Percentiles rank a stretch among this genome's conserved stretches.
phyloP scores from a whole-genome alignment of 2,329 filamentous ascomycete species.

The Aciculosporium take region DNA sequence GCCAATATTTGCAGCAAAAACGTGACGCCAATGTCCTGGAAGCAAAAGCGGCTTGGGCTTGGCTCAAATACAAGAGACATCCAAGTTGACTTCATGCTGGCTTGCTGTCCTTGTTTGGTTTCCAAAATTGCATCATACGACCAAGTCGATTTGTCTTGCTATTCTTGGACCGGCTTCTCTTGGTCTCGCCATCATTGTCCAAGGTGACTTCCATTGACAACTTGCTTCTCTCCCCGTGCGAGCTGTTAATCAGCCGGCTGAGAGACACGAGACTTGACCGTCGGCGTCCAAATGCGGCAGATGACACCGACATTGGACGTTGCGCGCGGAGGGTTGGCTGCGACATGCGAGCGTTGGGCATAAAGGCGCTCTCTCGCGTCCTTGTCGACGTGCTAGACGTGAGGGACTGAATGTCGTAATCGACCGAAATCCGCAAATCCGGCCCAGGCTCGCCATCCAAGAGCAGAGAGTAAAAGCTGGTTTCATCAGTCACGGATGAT shows the following conservation, averaged over 20 bases:
- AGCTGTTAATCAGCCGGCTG: slow-evolving; percentile 60
- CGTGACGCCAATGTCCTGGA: not conserved
- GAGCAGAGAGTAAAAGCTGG: slow-evolving; percentile 53
- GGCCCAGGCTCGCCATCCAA: slow-evolving; percentile 63
- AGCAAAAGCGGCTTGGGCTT: not conserved
- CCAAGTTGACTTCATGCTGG: slow-evolving; percentile 11
- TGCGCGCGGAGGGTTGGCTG: slow-evolving; percentile 37
- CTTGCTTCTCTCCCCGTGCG: slow-evolving; percentile 62
- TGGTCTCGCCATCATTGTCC: slow-evolving; percentile 38
- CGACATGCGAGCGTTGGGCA: slow-evolving; percentile 30
- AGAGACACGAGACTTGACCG: slow-evolving; percentile 65
- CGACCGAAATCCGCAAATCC: slow-evolving; percentile 55
- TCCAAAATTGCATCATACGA: slow-evolving; percentile 70
- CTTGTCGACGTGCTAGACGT: slow-evolving; percentile 68
- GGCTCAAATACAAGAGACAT: not conserved
- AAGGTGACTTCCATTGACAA: slow-evolving; percentile 52
- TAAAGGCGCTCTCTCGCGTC: slow-evolving; percentile 50
- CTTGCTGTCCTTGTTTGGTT: slow-evolving; percentile 34
- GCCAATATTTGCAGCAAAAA: not conserved
- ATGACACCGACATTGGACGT: slow-evolving; percentile 47
- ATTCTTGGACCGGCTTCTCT: slow-evolving; percentile 37
- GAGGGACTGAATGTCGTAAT: slow-evolving; percentile 54
- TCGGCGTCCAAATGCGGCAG: slow-evolving; percentile 50
- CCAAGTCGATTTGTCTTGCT: slow-evolving; percentile 59
- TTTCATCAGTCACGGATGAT: slow-evolving; percentile 59